Evolutionary conservation across 371 early-diverging fungal species (phyloP).

Genomic region (Lichtheimia hyalospora): DNA sequence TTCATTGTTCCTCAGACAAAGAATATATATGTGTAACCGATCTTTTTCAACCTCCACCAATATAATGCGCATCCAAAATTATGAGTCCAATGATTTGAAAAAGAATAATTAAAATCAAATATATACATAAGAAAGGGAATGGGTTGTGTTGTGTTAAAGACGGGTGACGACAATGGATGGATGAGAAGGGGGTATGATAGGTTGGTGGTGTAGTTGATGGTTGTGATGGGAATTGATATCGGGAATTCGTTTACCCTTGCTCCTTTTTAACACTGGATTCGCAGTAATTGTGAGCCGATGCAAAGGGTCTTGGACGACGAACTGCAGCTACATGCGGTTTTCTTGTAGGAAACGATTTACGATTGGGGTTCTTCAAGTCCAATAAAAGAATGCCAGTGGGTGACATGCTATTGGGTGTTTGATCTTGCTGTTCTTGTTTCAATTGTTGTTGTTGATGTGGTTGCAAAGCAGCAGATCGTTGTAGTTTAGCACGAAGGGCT

Average conservation of each 20-base stretch:
- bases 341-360: constrained; percentile 28
- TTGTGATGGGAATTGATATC: background rate
- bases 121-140: too few species aligned
- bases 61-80: too few species aligned
- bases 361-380: constrained; percentile 40
- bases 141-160: too few species aligned
- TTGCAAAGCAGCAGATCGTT: constrained; percentile 8
- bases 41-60: too few species aligned
- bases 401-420: constrained; percentile 30
- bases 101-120: background rate
- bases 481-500: constrained; percentile 26
- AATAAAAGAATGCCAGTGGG: constrained; percentile 42
- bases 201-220: background rate
- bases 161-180: background rate
- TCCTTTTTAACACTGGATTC: constrained; percentile 24
- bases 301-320: constrained; percentile 38
- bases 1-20: too few species aligned
- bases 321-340: constrained; percentile 36
- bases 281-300: constrained; percentile 33
- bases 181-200: background rate
- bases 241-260: background rate
- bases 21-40: too few species aligned
- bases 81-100: too few species aligned
- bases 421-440: constrained; percentile 20
- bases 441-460: constrained; percentile 18